These are phyloP conservation scores for Knoxia roxburghii DNA, from an alignment of 257 asterid species.

Conservation along the genomic window DNA sequence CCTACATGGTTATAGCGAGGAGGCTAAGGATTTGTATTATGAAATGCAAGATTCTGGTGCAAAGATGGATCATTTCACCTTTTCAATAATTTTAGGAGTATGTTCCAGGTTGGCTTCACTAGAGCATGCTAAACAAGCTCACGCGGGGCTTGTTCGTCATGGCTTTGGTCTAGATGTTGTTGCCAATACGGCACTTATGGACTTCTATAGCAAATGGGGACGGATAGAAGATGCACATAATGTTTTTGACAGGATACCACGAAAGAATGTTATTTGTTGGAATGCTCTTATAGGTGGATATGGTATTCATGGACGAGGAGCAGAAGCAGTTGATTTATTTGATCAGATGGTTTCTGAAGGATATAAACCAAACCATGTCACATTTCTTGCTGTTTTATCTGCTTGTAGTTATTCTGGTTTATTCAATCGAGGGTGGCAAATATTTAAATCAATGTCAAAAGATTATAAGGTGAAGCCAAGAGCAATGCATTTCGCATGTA, in stretches of 20 bases:
- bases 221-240: conserved; percentile 74
- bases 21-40: conserved; percentile 61
- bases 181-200: conserved; percentile 78
- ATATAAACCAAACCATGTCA: conserved; percentile 71
- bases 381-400: conserved; percentile 71
- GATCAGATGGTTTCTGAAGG: conserved; percentile 60
- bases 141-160: conserved; percentile 73
- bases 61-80: conserved; percentile 74
- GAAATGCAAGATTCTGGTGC: conserved; percentile 71
- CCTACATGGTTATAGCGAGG: conserved; percentile 73
- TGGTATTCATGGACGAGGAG: conserved; percentile 70
- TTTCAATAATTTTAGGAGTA: conserved; percentile 56
- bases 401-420: conserved; percentile 78
- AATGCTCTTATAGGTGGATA: conserved; percentile 80
- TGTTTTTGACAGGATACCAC: conserved; percentile 66
- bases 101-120: conserved; percentile 77
- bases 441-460: conserved; percentile 66
- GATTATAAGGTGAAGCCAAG: conserved; percentile 70
- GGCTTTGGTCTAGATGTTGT: conserved; percentile 66
- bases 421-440: conserved; percentile 61
- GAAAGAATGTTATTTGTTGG: conserved; percentile 67
- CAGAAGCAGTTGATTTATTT: conserved; percentile 63
- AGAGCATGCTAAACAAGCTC: conserved; percentile 86
- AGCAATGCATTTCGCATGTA: conserved; percentile 80
- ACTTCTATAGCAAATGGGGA: conserved; percentile 92